Evolutionary conservation across 495 filamentous ascomycete genomes (phyloP), one percentile per base, ranked within the genome.

Genomic region (Aspergillus sparsus): DNA sequence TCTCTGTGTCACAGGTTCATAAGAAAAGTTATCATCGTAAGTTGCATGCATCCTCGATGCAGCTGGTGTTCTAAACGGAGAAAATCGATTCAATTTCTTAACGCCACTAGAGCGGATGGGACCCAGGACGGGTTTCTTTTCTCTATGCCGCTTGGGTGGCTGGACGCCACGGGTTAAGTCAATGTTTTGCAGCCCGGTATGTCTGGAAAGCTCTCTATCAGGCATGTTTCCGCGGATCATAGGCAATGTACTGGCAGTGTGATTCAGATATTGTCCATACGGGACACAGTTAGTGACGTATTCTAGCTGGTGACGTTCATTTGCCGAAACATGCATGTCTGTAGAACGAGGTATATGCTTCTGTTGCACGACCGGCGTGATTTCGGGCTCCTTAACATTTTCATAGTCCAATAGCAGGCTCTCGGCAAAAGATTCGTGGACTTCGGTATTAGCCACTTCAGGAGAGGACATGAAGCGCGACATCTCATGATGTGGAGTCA

Each of bases 131-230:
- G 16, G 18, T 18, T 18, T 16, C 27, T 15, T 39, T 8, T 54
- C 21, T 10, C n/a, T 5, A 21, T 13, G 35, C 8, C 35, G 2
- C 27, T 2, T 9, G 9, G 45, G 49, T 2, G 16, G 45, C 15
- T 59, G 46, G 39, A 55, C 7, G 31, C 32, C 33, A 33, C 16
- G 31, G 12, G 45, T 51, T 16, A 65, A 12, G 35, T 65, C 51
- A 8, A 62, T n/a, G 12, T 65, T 58, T 7, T 41, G 13, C 42
- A 61, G 41, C 21, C 6, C 18, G 13, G 59, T 34, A 0, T 37
- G 44, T 12, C 18, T 39, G 3, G 58, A 58, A 12, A 64, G 53
- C 33, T 58, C 41, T 10, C 61, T 33, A 34, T 64, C 57, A 2
- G 58, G 53, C 3, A 55, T 58, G 1, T 46, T 7, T 6, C 55